A percentile compares a stretch with the other conserved stretches of the same genome.
These are phyloP conservation scores for Paraphoma sp. DNA, from an alignment of 2,329 filamentous ascomycete genomes.

Conservation along the genomic window DNA sequence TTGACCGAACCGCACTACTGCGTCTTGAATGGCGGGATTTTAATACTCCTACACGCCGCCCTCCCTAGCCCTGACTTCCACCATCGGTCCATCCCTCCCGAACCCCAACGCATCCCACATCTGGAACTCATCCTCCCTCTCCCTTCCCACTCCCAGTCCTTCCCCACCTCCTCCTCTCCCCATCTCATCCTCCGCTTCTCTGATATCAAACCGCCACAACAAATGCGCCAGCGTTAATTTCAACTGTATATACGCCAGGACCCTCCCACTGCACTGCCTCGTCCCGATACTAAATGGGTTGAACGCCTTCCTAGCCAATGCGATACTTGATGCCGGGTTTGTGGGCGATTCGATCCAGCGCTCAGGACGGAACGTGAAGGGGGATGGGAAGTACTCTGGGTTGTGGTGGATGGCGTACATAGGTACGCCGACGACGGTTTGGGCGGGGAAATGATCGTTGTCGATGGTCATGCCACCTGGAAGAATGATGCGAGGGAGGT, in stretches of 20 bases:
- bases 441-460: slow-evolving; percentile 22
- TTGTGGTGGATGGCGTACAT: slow-evolving; percentile 32
- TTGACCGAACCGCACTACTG: too few relatives aligned
- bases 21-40: neutral
- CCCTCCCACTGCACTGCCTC: slow-evolving; percentile 71
- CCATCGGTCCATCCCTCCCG: slow-evolving; percentile 70
- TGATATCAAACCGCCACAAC: slow-evolving; percentile 65
- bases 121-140: slow-evolving; percentile 64
- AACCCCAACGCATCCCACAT: slow-evolving; percentile 75
- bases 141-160: slow-evolving; percentile 24
- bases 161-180: slow-evolving; percentile 20
- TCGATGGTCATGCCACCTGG: slow-evolving; percentile 33
- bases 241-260: slow-evolving; percentile 70
- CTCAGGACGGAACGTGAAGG: slow-evolving; percentile 26
- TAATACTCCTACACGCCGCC: neutral
- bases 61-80: slow-evolving; percentile 54
- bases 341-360: slow-evolving; percentile 25
- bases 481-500: slow-evolving; percentile 34
- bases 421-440: slow-evolving; percentile 32
- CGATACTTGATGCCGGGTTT: slow-evolving; percentile 8
- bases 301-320: slow-evolving; percentile 58
- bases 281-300: slow-evolving; percentile 71
- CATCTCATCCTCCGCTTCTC: slow-evolving; percentile 22
- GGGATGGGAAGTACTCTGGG: slow-evolving; percentile 17
- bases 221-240: slow-evolving; percentile 65